Conservation (phyloP, 2,329 filamentous ascomycete genomes). For the Fusarium sp. region DNA sequence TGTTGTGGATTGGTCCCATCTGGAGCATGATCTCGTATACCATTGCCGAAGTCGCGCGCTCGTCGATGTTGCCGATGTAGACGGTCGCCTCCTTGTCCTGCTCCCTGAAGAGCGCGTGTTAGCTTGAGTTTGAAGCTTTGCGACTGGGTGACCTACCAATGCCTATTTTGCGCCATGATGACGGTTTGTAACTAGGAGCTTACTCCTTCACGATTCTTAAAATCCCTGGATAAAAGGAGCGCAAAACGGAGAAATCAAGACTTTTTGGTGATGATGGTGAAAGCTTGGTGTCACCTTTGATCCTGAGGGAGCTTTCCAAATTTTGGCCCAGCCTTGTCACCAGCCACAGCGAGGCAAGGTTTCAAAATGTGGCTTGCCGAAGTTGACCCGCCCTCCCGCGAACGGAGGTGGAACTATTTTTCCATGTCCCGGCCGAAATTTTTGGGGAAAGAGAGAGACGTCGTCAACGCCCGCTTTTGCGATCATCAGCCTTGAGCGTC, state of each 20-base stretch:
- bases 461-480: constrained; percentile 25
- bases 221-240: neutral
- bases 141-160: constrained; percentile 70
- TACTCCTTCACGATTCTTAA: neutral
- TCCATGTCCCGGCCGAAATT: constrained; percentile 42
- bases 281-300: constrained; percentile 19
- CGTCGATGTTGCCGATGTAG: constrained; percentile 98
- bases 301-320: constrained; percentile 34
- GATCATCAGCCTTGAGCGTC: constrained; percentile 33
- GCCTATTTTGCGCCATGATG: constrained; percentile 76
- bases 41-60: constrained; percentile 89
- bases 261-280: constrained; percentile 6
- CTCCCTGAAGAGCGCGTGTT: constrained; percentile 69
- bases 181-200: constrained; percentile 33
- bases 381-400: constrained; percentile 45
- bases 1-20: constrained; percentile 96
- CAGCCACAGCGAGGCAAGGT: neutral
- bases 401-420: constrained; percentile 42
- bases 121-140: constrained; percentile 3
- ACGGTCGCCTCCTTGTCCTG: constrained; percentile 99
- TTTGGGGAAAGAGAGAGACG: constrained; percentile 34
- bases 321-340: constrained; percentile 42
- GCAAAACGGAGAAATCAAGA: constrained; percentile 1
- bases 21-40: constrained; percentile 99
- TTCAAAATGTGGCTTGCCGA: constrained; percentile 40